Percentiles rank a stretch among this genome's conserved stretches.
Evolutionary conservation across 2,329 filamentous ascomycete genomes (phyloP).

Genomic region (Diaporthe citrichinensis): DNA sequence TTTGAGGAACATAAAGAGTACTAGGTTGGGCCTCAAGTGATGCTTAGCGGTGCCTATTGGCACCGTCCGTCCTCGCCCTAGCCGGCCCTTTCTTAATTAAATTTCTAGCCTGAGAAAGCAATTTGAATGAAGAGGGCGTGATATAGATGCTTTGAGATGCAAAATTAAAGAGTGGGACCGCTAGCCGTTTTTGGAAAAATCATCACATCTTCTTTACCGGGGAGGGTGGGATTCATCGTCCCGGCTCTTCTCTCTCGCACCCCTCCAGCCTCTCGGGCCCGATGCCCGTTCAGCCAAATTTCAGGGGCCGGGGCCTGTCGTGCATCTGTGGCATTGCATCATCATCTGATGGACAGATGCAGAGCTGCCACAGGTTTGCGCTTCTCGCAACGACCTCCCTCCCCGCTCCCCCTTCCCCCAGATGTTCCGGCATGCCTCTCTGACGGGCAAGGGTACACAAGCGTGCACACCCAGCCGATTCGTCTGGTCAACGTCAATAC

Average conservation of each 20-base stretch:
- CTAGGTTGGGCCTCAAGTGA: too few relatives aligned
- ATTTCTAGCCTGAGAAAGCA: too few relatives aligned
- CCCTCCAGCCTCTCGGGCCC: slow-evolving; percentile 28
- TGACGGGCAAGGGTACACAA: neutral
- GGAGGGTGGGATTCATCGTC: too few relatives aligned
- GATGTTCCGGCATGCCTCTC: slow-evolving; percentile 1
- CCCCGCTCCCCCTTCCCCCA: neutral
- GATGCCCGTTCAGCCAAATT: slow-evolving; percentile 25
- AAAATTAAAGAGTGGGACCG: too few relatives aligned
- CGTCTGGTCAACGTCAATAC: slow-evolving; percentile 13
- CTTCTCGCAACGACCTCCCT: slow-evolving; percentile 27
- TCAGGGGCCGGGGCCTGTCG: slow-evolving; percentile 18
- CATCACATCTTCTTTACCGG: too few relatives aligned
- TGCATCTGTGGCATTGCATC: slow-evolving; percentile 32
- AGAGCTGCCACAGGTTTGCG: slow-evolving; percentile 2
- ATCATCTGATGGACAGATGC: slow-evolving; percentile 16
- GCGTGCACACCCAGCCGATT: neutral
- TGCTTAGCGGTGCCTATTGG: too few relatives aligned
- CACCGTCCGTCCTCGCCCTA: too few relatives aligned
- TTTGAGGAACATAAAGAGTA: too few relatives aligned
- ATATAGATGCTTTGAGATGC: too few relatives aligned
- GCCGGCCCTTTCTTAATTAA: too few relatives aligned
- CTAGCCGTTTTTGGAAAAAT: too few relatives aligned
- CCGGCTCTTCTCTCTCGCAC: neutral
- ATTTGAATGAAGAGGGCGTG: too few relatives aligned